Base-by-base conservation (phyloP, 495 filamentous ascomycete genomes). In the Parathielavia hyrcaniae region DNA sequence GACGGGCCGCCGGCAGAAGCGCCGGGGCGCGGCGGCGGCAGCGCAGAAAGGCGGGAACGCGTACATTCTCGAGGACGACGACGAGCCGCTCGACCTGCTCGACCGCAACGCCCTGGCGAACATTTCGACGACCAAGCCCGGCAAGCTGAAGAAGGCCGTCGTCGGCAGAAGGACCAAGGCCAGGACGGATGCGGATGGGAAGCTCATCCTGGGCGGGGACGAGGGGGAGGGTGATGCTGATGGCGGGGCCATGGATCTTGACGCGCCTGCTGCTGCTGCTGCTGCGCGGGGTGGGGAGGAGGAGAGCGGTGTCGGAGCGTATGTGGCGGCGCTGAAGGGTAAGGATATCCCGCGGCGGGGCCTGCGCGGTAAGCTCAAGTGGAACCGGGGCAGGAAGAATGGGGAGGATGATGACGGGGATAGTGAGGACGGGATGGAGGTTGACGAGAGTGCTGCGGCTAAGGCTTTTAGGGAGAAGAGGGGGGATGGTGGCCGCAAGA, bases 21-120 rank as follows among this genome's bases (percentile, higher is more conserved):
- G 77, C 64, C 75, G 73, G 62, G 68, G 65, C 34, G 68, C 66
- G 22, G 26, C 66, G 22, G 68, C 66, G 22, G 26, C 66, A 20
- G 55, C 40, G 8, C 77, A 78, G 53, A 83, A 80, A 64, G 80
- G 82, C 53, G 77, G 79, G 45, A 80, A 80, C 47, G 82, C 85
- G 46, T 97, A 93, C 73, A 97, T 97, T 67, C 80, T 92, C 61
- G 95, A 97, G 75, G 85, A 90, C 59, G 87, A 91, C 57, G 86
- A 95, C 65, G 92, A 97, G 69, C 93, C 93, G 1, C 83, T 98
- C 34, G 93, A 98, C 76, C 79, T 98, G 23, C 81, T 98, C 13
- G 92, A 90, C 61, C 85, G 87, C 43, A 85, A 85, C 66, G 90
- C 93, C 12, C 79, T 98, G 17, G 92, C 89, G 23, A 89, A 91